Evolutionary conservation across 2,329 filamentous ascomycete species (phyloP).

Genomic region (Coccinonectria pachysandricola): DNA sequence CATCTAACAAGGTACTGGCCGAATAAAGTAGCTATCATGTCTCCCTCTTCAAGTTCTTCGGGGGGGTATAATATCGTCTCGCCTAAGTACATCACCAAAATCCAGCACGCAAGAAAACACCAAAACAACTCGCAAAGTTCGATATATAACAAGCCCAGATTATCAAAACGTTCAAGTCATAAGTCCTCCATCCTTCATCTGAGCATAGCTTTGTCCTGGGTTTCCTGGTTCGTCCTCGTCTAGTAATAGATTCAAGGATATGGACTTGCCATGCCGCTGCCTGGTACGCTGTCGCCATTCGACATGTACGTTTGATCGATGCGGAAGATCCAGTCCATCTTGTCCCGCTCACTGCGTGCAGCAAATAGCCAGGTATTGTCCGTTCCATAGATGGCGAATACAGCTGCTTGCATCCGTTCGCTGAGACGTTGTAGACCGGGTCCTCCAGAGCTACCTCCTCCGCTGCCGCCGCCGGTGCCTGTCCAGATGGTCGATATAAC

Average conservation of each 20-base stretch:
- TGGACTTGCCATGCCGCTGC: slow-evolving; percentile 28
- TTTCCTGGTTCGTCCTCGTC: slow-evolving; percentile 3
- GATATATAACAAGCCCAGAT: slow-evolving; percentile 15
- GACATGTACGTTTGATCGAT: slow-evolving; percentile 72
- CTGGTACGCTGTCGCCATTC: slow-evolving; percentile 31
- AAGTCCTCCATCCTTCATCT: slow-evolving; percentile 8
- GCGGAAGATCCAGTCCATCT: slow-evolving; percentile 93
- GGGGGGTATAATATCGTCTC: slow-evolving; percentile 21
- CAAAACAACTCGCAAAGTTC: slow-evolving; percentile 15
- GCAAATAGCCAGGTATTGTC: slow-evolving; percentile 95
- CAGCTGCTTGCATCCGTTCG: slow-evolving; percentile 54
- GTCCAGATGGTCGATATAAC: slow-evolving; percentile 47
- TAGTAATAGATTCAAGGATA: slow-evolving; percentile 23
- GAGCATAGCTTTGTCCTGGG: background rate
- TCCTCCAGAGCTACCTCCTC: slow-evolving; percentile 13
- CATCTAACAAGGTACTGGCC: too few relatives aligned
- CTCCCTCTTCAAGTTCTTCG: slow-evolving; percentile 15
- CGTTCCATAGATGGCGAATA: slow-evolving; percentile 90
- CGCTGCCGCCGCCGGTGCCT: slow-evolving; percentile 28
- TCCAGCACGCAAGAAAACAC: slow-evolving; percentile 19
- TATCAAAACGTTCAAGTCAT: slow-evolving; percentile 20
- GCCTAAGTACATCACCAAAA: slow-evolving; percentile 20
- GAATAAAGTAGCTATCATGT: too few relatives aligned
- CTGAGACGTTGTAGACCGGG: slow-evolving; percentile 41
- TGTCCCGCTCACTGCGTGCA: slow-evolving; percentile 78